Conservation (phyloP, 441 rosid genomes). For the Euphorbia schlechtendalii region DNA sequence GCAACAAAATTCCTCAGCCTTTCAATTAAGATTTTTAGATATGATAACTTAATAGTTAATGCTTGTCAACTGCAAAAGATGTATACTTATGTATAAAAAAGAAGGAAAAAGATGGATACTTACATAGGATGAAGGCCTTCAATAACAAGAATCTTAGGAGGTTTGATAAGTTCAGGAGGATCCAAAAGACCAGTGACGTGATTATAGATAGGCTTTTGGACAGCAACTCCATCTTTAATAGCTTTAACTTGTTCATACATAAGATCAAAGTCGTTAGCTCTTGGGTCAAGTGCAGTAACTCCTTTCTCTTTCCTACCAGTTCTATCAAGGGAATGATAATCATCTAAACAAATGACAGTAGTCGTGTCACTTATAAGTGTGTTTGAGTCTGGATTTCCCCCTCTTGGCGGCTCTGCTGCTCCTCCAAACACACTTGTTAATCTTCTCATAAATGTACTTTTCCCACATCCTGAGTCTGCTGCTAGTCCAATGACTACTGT, state of each 20-base stretch:
- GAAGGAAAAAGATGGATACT: slow-evolving; percentile 19
- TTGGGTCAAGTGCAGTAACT: slow-evolving; percentile 92
- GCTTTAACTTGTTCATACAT: slow-evolving; percentile 95
- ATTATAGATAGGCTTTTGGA: slow-evolving; percentile 86
- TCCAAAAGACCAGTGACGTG: slow-evolving; percentile 88
- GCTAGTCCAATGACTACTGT: slow-evolving; percentile 91
- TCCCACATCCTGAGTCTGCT: slow-evolving; percentile 97
- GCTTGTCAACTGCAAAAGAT: no score
- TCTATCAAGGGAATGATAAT: slow-evolving; percentile 85
- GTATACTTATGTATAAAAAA: no score
- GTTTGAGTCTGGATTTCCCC: slow-evolving; percentile 97
- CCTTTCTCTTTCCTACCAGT: slow-evolving; percentile 84
- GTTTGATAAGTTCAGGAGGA: slow-evolving; percentile 84
- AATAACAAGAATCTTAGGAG: slow-evolving; percentile 94
- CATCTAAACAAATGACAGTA: slow-evolving; percentile 89
- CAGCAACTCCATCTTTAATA: slow-evolving; percentile 65
- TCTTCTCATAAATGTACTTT: slow-evolving; percentile 95
- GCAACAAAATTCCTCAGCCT: neutral
- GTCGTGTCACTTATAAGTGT: slow-evolving; percentile 92
- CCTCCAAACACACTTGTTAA: slow-evolving; percentile 95
- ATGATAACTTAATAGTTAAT: no score
- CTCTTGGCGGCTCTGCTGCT: slow-evolving; percentile 87
- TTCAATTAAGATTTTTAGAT: neutral
- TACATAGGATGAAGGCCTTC: slow-evolving; percentile 99
- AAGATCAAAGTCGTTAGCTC: slow-evolving; percentile 87